phyloP scores from a whole-genome alignment of 1,284 basidiomycete genomes.

The Ceratobasidium sp. region DNA sequence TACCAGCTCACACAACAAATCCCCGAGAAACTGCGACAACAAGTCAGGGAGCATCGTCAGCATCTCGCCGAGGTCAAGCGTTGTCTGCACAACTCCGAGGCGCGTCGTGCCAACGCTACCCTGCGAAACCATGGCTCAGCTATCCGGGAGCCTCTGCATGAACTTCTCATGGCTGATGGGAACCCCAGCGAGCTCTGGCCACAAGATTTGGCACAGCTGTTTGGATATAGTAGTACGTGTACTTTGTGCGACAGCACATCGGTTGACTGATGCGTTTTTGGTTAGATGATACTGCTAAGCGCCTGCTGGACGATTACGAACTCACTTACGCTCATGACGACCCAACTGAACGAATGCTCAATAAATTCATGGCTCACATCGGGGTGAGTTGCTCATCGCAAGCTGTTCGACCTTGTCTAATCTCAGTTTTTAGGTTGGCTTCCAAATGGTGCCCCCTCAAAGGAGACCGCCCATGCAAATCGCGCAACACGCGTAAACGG shows the following conservation, averaged over 20 bases:
- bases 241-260: not conserved
- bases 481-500: constrained; percentile 5
- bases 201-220: constrained; percentile 61
- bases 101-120: constrained; percentile 62
- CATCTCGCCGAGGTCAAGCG: constrained; percentile 63
- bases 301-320: constrained; percentile 57
- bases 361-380: constrained; percentile 66
- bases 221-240: constrained; percentile 63
- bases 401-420: not conserved
- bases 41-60: constrained; percentile 60
- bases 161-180: constrained; percentile 61
- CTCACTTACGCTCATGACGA: constrained; percentile 54
- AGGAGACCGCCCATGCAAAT: constrained; percentile 35
- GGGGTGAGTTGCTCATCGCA: constrained; percentile 55
- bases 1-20: constrained; percentile 60
- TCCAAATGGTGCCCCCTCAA: constrained; percentile 41
- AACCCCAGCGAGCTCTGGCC: constrained; percentile 62
- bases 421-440: constrained; percentile 26
- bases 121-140: constrained; percentile 55
- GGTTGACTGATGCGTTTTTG: constrained; percentile 19
- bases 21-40: constrained; percentile 60
- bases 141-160: constrained; percentile 58
- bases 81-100: constrained; percentile 66
- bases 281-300: constrained; percentile 54
- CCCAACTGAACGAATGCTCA: constrained; percentile 60